Percentiles rank a stretch among this genome's conserved stretches.
phyloP scores from a whole-genome alignment of 2,329 filamentous ascomycete species.

The Alternaria ethzedia region DNA sequence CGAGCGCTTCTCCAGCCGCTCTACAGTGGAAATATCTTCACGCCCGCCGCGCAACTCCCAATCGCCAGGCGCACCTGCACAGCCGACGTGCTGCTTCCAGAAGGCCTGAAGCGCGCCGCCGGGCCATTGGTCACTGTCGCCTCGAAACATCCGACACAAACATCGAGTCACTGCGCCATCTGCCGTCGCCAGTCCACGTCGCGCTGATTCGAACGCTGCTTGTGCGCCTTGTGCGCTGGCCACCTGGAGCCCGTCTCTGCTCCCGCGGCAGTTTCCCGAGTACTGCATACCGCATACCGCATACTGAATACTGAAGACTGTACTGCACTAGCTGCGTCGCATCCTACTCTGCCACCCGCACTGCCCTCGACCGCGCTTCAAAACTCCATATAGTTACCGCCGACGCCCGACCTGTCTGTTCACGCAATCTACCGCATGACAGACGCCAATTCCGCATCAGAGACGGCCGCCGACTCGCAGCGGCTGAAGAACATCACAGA shows the following conservation, averaged over 20 bases:
- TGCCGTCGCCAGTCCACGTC: conserved; percentile 18
- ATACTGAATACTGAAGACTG: background rate
- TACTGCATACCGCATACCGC: background rate
- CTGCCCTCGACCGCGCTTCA: conserved; percentile 15
- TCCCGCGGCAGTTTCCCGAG: conserved; percentile 8
- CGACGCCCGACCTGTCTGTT: conserved; percentile 19
- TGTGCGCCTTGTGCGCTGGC: conserved; percentile 36
- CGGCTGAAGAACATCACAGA: conserved; percentile 40
- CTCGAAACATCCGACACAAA: conserved; percentile 29
- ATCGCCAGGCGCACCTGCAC: conserved; percentile 25
- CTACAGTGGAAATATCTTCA: conserved; percentile 35
- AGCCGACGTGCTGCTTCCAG: conserved; percentile 24
- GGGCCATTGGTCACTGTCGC: conserved; percentile 35
- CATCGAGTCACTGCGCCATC: conserved; percentile 24
- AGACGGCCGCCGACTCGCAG: conserved; percentile 31
- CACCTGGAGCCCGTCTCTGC: conserved; percentile 15
- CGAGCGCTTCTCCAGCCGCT: conserved; percentile 46
- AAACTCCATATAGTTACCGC: conserved; percentile 14
- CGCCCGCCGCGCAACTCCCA: conserved; percentile 24
- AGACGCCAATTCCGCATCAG: conserved; percentile 24
- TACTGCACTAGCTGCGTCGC: conserved; percentile 1
- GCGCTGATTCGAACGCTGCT: conserved; percentile 30
- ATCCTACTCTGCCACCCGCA: conserved; percentile 11
- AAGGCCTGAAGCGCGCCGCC: conserved; percentile 29
- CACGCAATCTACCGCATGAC: conserved; percentile 40